Conservation (phyloP, 1,284 basidiomycete species). For the Coniferiporia weirii region DNA sequence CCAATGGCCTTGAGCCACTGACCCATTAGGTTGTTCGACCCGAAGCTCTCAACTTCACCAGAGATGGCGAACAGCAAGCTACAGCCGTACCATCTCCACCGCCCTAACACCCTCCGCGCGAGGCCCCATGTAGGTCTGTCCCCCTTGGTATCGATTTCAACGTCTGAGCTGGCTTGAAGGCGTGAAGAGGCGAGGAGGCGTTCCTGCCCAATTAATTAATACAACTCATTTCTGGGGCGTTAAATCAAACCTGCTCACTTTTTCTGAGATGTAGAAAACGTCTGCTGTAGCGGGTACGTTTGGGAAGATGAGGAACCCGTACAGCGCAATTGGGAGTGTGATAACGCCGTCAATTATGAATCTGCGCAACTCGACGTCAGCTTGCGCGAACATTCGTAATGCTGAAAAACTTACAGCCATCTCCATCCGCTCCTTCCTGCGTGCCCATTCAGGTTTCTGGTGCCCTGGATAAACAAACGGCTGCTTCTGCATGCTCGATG, state of each 20-base stretch:
- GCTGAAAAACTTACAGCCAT: slow-evolving; percentile 50
- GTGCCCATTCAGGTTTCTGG: slow-evolving; percentile 53
- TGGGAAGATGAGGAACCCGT: slow-evolving; percentile 70
- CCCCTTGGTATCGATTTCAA: slow-evolving; percentile 21
- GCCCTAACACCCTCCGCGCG: slow-evolving; percentile 46
- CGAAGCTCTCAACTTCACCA: slow-evolving; percentile 66
- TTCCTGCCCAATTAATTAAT: slow-evolving; percentile 37
- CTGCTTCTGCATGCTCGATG: not conserved
- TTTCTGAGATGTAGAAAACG: slow-evolving; percentile 57
- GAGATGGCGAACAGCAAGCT: slow-evolving; percentile 59
- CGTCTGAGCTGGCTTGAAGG: slow-evolving; percentile 34
- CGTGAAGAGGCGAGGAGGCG: slow-evolving; percentile 47
- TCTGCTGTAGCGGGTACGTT: slow-evolving; percentile 62
- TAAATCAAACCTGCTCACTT: slow-evolving; percentile 34
- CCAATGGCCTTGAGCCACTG: slow-evolving; percentile 66
- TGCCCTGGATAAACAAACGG: slow-evolving; percentile 8
- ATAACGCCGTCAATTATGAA: slow-evolving; percentile 73
- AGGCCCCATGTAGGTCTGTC: slow-evolving; percentile 46
- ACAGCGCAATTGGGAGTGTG: slow-evolving; percentile 65
- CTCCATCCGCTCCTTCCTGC: slow-evolving; percentile 61
- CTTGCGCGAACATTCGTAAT: not conserved
- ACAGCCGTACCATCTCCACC: slow-evolving; percentile 69
- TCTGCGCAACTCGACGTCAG: slow-evolving; percentile 27
- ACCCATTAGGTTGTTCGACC: slow-evolving; percentile 71
- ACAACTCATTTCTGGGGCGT: slow-evolving; percentile 12